Base-by-base conservation (phyloP, 2,329 filamentous ascomycete genomes). In the Paecilomyces dactylethromorphus region DNA sequence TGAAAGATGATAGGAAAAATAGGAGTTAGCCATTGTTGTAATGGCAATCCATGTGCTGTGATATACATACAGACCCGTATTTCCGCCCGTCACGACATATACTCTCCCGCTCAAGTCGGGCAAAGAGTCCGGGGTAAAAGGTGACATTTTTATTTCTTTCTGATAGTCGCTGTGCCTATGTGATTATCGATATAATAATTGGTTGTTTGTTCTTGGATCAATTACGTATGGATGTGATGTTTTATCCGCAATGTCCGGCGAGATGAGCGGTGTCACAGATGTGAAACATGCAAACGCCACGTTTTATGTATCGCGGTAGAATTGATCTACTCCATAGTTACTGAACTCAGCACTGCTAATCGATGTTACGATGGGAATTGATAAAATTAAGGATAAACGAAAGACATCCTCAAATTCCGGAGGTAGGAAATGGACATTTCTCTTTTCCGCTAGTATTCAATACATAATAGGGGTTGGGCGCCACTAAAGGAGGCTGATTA, bases 41-140 rank as follows among this genome's bases (percentile, higher is more conserved):
- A 29, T 61, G 49, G 33, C 18, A 18, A 8, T 29, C 18, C 21
- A 29, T 51, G n/a, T 29, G 22, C n/a, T 59, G 55, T 58, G 31
- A 57, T 49, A 61, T 57, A 70, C 74, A 64, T 66, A 76, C 75
- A 78, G 77, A 63, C 77, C 77, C 18, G 76, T 70, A 59, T 78
- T 79, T 0, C 76, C 76, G 29, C 76, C 77, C 10, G 77, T 79
- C 60, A 79, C 75, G 50, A 79, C 67, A 58, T 70, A 79, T 12
- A 78, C 71, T 65, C 73, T 76, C 29, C 74, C 76, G 10, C 11
- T 51, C 32, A 56, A 31, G 24, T 56, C 24, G 1, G 55, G 39
- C 21, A 56, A 5, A n/a, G 7, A 50, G 10, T 51, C 26, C 4
- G 39, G 55, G 4, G 50, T 24, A 6, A 56, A 56, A 10, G 39